phyloP scores from a whole-genome alignment of 495 filamentous ascomycete species.

The Bombardia bombarda region DNA sequence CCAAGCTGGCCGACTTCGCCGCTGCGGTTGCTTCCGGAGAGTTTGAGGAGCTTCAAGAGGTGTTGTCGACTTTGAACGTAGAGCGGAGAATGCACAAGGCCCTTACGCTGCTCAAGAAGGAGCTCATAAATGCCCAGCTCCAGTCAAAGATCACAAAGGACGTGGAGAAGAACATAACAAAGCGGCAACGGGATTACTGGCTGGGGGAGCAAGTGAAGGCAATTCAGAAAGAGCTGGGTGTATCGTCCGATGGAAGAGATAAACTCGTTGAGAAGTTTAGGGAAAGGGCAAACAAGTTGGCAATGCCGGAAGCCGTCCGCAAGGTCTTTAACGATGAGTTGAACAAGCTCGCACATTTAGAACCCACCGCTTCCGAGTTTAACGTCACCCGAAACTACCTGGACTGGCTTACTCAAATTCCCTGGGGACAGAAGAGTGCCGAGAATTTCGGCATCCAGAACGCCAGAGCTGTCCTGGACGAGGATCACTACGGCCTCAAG shows the following conservation, averaged over 20 bases:
- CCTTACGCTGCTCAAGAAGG: slow-evolving; percentile 88
- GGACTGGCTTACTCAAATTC: slow-evolving; percentile 97
- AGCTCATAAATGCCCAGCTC: slow-evolving; percentile 94
- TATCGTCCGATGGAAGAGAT: slow-evolving; percentile 96
- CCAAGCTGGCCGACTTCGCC: slow-evolving; percentile 92
- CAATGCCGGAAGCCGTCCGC: slow-evolving; percentile 92
- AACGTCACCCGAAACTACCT: slow-evolving; percentile 99
- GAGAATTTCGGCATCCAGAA: slow-evolving; percentile 95
- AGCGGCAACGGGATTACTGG: slow-evolving; percentile 97
- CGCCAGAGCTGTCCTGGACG: slow-evolving; percentile 84
- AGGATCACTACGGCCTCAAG: slow-evolving; percentile 95
- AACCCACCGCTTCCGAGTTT: slow-evolving; percentile 93
- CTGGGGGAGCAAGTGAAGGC: slow-evolving; percentile 99
- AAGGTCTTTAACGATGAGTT: slow-evolving; percentile 98
- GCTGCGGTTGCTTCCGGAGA: slow-evolving; percentile 91
- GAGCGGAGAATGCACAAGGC: slow-evolving; percentile 87
- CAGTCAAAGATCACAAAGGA: slow-evolving; percentile 98
- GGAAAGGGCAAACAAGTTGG: slow-evolving; percentile 87
- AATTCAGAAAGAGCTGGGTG: slow-evolving; percentile 90
- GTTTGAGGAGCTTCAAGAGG: slow-evolving; percentile 84
- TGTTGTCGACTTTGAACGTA: slow-evolving; percentile 80
- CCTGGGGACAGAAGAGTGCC: slow-evolving; percentile 91
- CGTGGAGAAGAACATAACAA: slow-evolving; percentile 95
- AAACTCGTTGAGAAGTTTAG: slow-evolving; percentile 96
- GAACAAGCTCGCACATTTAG: slow-evolving; percentile 90